Base-by-base conservation (phyloP, 2,329 filamentous ascomycete genomes). In the Penicillium concentricum region DNA sequence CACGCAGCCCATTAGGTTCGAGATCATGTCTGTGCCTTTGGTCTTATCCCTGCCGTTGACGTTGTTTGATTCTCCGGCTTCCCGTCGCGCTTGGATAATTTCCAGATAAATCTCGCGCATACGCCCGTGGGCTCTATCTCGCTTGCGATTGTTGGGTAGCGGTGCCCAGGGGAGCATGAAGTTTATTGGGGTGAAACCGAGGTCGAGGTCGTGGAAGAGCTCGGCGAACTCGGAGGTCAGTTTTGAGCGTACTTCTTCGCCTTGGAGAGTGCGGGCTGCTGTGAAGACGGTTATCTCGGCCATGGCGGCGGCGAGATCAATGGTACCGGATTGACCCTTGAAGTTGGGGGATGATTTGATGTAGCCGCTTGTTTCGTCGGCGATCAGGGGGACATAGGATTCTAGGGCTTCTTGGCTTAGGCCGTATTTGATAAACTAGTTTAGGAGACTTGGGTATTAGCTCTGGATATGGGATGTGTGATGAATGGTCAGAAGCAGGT, bases 101-200 rank as follows among this genome's bases (percentile, higher is more conserved):
- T 86, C 83, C 71, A 85, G 83, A 75, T 92, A 92, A 28, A 89
- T 81, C 38, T 82, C 76, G 15, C 85, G 78, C 86, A 91, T 91
- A 65, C 86, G 88, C 56, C 80, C 79, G 62, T 89, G 88, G 0
- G 90, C 90, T 45, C 76, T 75, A 68, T 93, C 90, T 49, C 90
- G 84, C 59, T 83, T 84, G 60, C 86, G 82, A 74, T 93, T 93
- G 63, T 87, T 87, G 0, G 90, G 90, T 3, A 93, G 81, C 1
- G 90, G 90, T 20, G 85, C 84, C 88, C 89, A 91, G 6, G 89
- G 88, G 44, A 93, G 79, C 79, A 90, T 84, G 75, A 94, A 92
- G 79, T 93, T 94, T 79, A 92, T 85, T 1, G 90, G 89, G 8
- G 81, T 83, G 74, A 93, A 92, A 30, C 90, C 90, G 77, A 86